Base-by-base conservation (phyloP, 257 asterid species). In the Echium plantagineum region DNA sequence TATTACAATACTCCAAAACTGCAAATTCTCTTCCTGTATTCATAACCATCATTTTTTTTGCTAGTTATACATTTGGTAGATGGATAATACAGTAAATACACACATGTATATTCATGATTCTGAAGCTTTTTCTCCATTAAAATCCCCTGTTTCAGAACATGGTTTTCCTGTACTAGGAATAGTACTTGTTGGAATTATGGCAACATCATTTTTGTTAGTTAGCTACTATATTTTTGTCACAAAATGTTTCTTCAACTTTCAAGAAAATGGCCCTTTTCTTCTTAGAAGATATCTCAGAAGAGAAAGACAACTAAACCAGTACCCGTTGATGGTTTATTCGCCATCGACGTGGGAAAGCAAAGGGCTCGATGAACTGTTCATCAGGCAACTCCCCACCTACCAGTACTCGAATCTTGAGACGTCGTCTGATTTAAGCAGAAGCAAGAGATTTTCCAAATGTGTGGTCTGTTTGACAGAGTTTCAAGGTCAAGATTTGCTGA, bases 91-190 rank as follows among this genome's bases (percentile, higher is more conserved):
- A 49, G 9, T 60, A 59, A 67, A 67, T 52, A 68, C 47, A 30
- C 60, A 57, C 60, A 51, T 66, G 21, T 51, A 55, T 63, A 59
- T 57, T 49, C 77, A 72, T 32, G 63, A 67, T 57, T 62, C 81
- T 15, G 80, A 58, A 19, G 17, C 74, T 49, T 57, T 75, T 54
- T 62, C 78, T 53, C 79, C 74, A 61, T 60, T 71, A 78, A 68
- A 56, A 51, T 56, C 52, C 66, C 82, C 70, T 3, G 58, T 69
- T 53, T 58, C 85, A 21, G 72, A 69, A 74, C 55, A 68, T 59
- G 81, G 93, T 1, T 82, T 89, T 61, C 97, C 95, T n/a, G 76
- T 89, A 61, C 48, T 89, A 42, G 93, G 89, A 9, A 58, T 89
- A 17, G 87, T 89, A 0, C 65, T 82, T 9, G 18, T 89, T 42